Base-by-base conservation (phyloP, 306 rosid genomes). In the Prunus fruticosa region DNA sequence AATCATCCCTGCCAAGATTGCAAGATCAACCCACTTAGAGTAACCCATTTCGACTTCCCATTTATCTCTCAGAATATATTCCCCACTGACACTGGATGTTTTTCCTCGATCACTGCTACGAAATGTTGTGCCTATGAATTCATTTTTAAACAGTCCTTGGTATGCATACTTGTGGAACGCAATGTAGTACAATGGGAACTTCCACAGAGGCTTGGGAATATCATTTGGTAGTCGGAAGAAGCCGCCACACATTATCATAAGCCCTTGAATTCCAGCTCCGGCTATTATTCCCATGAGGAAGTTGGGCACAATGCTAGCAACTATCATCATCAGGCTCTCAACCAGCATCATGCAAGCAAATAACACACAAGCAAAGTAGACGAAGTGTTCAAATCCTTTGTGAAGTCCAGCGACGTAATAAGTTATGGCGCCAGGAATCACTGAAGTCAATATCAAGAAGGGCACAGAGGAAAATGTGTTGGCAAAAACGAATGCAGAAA, bases 271-370 rank as follows among this genome's bases (percentile, higher is more conserved):
- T 64, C 98, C 96, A 52, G 93, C 86, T 14, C 98, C 94, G 1
- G 83, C 57, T 65, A 90, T 93, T 6, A 90, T 89, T 0, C 98
- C 98, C 96, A 90, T 86, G 0, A 93, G 93, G 50, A 82, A 87
- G 79, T 90, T 74, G 2, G 98, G 96, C 15, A 93, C 91, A 4
- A 90, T 52, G 69, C 88, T 83, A 0, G 94, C 93, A 20, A 90
- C 88, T 51, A 88, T 84, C 98, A 93, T 90, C 96, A 90, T 93
- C 0, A 90, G 82, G 82, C 94, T 89, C 81, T 93, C 98, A 4
- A 93, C 94, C 19, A 90, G 52, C 89, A 84, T 76, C 66, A 90
- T 66, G 66, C 90, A 82, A 0, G 86, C 43, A 69, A 87, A 89
- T 2, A 93, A 22, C 4, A 68, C 72, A 15, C 46, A 52, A n/a